Conservation (phyloP, 2,329 filamentous ascomycete species). For the Fragosphaeria purpurea region DNA sequence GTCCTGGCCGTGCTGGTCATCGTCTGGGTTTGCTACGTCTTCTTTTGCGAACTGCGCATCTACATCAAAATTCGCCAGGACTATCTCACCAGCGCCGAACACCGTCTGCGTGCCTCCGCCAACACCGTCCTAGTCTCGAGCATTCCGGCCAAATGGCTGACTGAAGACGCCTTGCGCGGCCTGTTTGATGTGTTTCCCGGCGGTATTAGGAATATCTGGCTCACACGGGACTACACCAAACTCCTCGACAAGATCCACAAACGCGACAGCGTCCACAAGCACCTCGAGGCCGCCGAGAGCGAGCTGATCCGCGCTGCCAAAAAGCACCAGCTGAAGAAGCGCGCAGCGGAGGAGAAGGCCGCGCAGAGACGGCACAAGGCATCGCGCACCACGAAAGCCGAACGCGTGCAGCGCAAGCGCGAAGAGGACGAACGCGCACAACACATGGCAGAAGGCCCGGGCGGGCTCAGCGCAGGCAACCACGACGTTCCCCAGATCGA, state of each 20-base stretch:
- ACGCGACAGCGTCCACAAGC: conserved; percentile 59
- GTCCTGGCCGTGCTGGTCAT: conserved; percentile 69
- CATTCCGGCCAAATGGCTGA: conserved; percentile 87
- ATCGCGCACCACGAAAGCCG: conserved; percentile 40
- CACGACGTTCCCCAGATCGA: conserved; percentile 43
- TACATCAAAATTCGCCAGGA: conserved; percentile 93
- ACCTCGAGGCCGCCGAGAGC: conserved; percentile 74
- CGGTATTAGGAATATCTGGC: conserved; percentile 90
- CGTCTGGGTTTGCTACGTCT: conserved; percentile 75
- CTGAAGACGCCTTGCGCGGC: conserved; percentile 65
- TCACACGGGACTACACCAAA: conserved; percentile 80
- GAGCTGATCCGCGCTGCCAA: conserved; percentile 72
- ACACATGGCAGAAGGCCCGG: conserved; percentile 36
- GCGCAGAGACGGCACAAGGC: conserved; percentile 42
- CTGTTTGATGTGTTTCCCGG: conserved; percentile 95
- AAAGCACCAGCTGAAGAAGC: conserved; percentile 63
- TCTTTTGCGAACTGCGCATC: conserved; percentile 74
- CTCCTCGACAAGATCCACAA: conserved; percentile 75
- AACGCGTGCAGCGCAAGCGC: conserved; percentile 36
- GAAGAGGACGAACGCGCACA: conserved; percentile 40
- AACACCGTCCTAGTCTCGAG: conserved; percentile 90
- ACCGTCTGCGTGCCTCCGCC: conserved; percentile 83
- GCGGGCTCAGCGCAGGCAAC: conserved; percentile 42
- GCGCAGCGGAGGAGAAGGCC: conserved; percentile 54
- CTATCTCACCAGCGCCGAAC: conserved; percentile 87